Conservation (phyloP, 768 basidiomycete genomes). For the Boletus huronensis region DNA sequence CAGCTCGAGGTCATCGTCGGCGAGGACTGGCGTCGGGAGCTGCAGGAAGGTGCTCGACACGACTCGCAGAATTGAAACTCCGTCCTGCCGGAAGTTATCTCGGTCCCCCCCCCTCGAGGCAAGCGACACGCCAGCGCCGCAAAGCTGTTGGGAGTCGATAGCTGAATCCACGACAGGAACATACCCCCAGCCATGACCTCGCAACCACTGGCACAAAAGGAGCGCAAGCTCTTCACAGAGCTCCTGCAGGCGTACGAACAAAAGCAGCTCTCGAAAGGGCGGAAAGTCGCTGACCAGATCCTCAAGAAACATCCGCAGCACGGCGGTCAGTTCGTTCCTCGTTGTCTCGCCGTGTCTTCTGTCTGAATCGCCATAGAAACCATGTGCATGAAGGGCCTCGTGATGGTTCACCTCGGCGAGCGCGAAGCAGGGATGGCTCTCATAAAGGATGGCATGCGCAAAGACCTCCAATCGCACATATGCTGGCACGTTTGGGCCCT, state of each 20-base stretch:
- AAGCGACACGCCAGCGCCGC: neutral
- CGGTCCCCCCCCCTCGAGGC: neutral
- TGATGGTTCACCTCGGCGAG: constrained; percentile 74
- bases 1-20: neutral
- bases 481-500: constrained; percentile 98
- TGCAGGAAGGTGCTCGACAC: neutral
- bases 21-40: neutral
- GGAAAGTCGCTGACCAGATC: constrained; percentile 89
- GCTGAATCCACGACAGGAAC: neutral
- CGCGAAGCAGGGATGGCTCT: constrained; percentile 80
- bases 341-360: neutral
- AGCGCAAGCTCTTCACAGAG: constrained; percentile 82
- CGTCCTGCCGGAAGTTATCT: neutral
- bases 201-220: constrained; percentile 66
- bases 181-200: constrained; percentile 26
- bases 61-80: neutral
- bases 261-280: constrained; percentile 82
- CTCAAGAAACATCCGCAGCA: constrained; percentile 95
- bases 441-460: constrained; percentile 77
- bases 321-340: constrained; percentile 64
- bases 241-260: constrained; percentile 85
- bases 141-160: neutral
- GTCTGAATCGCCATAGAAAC: constrained; percentile 59
- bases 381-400: constrained; percentile 92
- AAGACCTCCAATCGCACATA: constrained; percentile 87